These are phyloP conservation scores for Leptosphaerulina australis DNA, from an alignment of 2,329 filamentous ascomycete species.

Conservation along the genomic window DNA sequence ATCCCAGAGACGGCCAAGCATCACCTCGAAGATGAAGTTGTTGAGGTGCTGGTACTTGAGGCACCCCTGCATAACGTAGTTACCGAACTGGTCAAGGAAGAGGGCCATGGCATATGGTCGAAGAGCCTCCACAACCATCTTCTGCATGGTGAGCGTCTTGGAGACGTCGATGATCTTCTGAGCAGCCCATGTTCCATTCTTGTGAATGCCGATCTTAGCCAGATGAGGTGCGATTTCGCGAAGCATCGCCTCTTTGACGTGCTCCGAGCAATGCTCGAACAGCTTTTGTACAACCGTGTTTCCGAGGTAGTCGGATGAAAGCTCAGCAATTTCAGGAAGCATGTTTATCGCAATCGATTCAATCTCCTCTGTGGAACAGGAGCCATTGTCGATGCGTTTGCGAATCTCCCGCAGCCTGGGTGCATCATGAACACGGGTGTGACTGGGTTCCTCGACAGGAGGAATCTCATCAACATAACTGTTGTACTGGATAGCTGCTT, in stretches of 20 bases:
- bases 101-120: slow-evolving; percentile 86
- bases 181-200: slow-evolving; percentile 98
- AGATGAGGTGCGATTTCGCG: slow-evolving; percentile 85
- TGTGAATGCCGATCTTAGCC: slow-evolving; percentile 96
- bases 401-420: slow-evolving; percentile 93
- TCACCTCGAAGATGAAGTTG: slow-evolving; percentile 97
- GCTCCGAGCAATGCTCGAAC: slow-evolving; percentile 93
- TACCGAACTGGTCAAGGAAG: slow-evolving; percentile 97
- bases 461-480: slow-evolving; percentile 82
- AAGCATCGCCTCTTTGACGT: slow-evolving; percentile 90
- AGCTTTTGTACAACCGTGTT: slow-evolving; percentile 99
- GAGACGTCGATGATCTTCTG: slow-evolving; percentile 99
- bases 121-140: slow-evolving; percentile 80
- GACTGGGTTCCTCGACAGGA: slow-evolving; percentile 83
- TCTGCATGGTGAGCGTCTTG: slow-evolving; percentile 82
- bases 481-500: slow-evolving; percentile 76
- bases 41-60: slow-evolving; percentile 90
- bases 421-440: slow-evolving; percentile 88
- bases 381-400: slow-evolving; percentile 96
- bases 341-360: slow-evolving; percentile 91
- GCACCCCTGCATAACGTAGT: slow-evolving; percentile 97
- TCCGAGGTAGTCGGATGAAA: slow-evolving; percentile 93
- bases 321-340: slow-evolving; percentile 94
- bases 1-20: slow-evolving; percentile 94
- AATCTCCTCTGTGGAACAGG: slow-evolving; percentile 82